Percentiles rank a stretch among this genome's conserved stretches.
Evolutionary conservation across 2,329 filamentous ascomycete species (phyloP).

Genomic region (Domatiomyces catenatus): DNA sequence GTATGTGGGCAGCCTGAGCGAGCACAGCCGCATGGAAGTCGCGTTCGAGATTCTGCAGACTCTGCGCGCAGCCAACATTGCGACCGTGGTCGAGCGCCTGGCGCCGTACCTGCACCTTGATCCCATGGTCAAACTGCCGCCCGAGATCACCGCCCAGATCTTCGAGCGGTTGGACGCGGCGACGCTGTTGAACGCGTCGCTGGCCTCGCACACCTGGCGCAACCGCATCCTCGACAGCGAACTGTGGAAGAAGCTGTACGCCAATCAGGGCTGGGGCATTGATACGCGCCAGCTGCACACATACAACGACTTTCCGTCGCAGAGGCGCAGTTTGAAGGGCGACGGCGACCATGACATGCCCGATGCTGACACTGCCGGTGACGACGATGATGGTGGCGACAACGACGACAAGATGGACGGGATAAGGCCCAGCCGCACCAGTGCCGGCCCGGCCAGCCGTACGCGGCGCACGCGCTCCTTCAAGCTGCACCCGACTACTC

Average conservation of each 20-base stretch:
- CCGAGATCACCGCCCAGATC: slow-evolving; percentile 80
- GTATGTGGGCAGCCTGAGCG: slow-evolving; percentile 40
- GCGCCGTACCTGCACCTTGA: slow-evolving; percentile 82
- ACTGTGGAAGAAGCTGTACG: slow-evolving; percentile 73
- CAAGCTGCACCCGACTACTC: slow-evolving; percentile 22
- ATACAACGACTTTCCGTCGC: slow-evolving; percentile 42
- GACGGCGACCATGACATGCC: slow-evolving; percentile 16
- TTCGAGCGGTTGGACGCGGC: slow-evolving; percentile 70
- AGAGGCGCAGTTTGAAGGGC: not conserved
- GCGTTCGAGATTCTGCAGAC: slow-evolving; percentile 63
- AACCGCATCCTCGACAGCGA: slow-evolving; percentile 64
- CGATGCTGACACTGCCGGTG: slow-evolving; percentile 34
- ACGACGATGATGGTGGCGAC: slow-evolving; percentile 32
- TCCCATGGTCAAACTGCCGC: slow-evolving; percentile 69
- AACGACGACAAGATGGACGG: slow-evolving; percentile 22
- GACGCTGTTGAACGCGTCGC: slow-evolving; percentile 64
- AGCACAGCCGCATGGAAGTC: slow-evolving; percentile 49
- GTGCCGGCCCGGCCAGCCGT: not conserved
- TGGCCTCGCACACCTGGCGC: slow-evolving; percentile 70
- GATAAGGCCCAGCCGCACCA: not conserved
- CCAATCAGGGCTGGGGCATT: slow-evolving; percentile 71
- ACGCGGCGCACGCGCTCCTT: slow-evolving; percentile 11
- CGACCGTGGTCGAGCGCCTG: slow-evolving; percentile 63
- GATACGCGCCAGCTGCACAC: slow-evolving; percentile 48
- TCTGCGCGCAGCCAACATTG: slow-evolving; percentile 64